A percentile compares a stretch with the other conserved stretches of the same genome.
phyloP scores from a whole-genome alignment of 345 rosid species.

The Draba incana region DNA sequence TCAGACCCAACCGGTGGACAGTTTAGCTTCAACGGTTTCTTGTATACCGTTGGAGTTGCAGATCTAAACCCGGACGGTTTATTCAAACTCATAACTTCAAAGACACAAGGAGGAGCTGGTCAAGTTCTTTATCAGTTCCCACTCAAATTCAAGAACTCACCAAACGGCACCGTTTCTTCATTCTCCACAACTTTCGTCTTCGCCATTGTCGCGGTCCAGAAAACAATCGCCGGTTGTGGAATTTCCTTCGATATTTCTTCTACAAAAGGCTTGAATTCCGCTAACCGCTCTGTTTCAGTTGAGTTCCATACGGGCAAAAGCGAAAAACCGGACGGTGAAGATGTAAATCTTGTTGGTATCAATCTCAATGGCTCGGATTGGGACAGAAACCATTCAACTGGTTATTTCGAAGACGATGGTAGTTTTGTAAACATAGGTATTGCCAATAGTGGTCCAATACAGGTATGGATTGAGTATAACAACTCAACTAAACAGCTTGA shows the following conservation, averaged over 20 bases:
- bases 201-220: conserved; percentile 20
- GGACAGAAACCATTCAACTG: conserved; percentile 13
- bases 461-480: conserved; percentile 71
- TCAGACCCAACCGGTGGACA: conserved; percentile 35
- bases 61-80: conserved; percentile 34
- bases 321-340: conserved; percentile 28
- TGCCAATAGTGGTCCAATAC: conserved; percentile 51
- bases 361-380: conserved; percentile 49
- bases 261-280: conserved; percentile 9
- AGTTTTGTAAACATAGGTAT: background rate
- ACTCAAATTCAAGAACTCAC: conserved; percentile 17
- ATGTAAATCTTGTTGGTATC: conserved; percentile 62
- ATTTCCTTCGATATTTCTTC: conserved; percentile 31
- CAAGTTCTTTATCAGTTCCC: conserved; percentile 37
- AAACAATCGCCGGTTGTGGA: conserved; percentile 36
- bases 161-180: background rate
- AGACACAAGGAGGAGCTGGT: conserved; percentile 38
- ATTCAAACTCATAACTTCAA: conserved; percentile 34
- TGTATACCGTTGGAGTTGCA: conserved; percentile 31
- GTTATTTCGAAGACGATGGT: background rate
- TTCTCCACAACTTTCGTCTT: conserved; percentile 32
- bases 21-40: conserved; percentile 32
- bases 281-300: conserved; percentile 46
- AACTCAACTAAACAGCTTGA: conserved; percentile 32
- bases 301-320: conserved; percentile 68